A percentile compares a stretch with the other conserved stretches of the same genome.
These are phyloP conservation scores for Linnemannia elongata DNA, from an alignment of 192 early-diverging fungal genomes.

Conservation along the genomic window DNA sequence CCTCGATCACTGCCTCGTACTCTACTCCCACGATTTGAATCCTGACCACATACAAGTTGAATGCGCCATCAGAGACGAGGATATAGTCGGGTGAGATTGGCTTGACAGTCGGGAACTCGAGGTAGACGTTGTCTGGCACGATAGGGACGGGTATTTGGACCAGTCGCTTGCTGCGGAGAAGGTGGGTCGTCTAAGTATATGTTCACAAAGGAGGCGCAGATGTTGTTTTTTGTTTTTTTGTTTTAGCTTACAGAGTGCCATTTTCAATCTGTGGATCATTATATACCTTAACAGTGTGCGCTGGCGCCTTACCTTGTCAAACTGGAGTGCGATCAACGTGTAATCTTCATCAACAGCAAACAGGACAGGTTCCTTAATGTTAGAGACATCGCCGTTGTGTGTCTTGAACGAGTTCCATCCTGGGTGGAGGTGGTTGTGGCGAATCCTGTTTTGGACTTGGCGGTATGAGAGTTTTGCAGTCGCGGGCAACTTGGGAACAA, in stretches of 20 bases:
- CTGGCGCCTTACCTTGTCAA: slow-evolving; percentile 46
- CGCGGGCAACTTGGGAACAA: slow-evolving; percentile 56
- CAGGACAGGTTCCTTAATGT: slow-evolving; percentile 33
- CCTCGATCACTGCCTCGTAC: slow-evolving; percentile 34
- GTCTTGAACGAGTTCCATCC: slow-evolving; percentile 58
- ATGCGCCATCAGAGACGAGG: slow-evolving; percentile 45
- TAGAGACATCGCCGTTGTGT: slow-evolving; percentile 30
- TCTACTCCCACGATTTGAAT: slow-evolving; percentile 14
- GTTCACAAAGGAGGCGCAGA: background rate
- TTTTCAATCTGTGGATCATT: background rate
- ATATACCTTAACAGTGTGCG: background rate
- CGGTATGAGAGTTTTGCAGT: slow-evolving; percentile 71
- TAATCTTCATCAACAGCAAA: slow-evolving; percentile 56
- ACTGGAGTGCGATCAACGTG: slow-evolving; percentile 46
- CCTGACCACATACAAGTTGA: slow-evolving; percentile 32
- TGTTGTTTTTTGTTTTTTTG: background rate
- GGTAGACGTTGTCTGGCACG: slow-evolving; percentile 23
- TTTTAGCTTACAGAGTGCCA: no score
- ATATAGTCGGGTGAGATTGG: slow-evolving; percentile 42
- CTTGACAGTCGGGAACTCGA: slow-evolving; percentile 45
- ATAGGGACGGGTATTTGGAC: slow-evolving; percentile 35
- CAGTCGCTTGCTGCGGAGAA: slow-evolving; percentile 34
- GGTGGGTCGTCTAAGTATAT: slow-evolving; percentile 5
- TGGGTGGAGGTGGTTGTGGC: slow-evolving; percentile 74
- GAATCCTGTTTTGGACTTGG: slow-evolving; percentile 72